Conservation (phyloP, 257 asterid genomes). For the Nyctanthes arbortristis region DNA sequence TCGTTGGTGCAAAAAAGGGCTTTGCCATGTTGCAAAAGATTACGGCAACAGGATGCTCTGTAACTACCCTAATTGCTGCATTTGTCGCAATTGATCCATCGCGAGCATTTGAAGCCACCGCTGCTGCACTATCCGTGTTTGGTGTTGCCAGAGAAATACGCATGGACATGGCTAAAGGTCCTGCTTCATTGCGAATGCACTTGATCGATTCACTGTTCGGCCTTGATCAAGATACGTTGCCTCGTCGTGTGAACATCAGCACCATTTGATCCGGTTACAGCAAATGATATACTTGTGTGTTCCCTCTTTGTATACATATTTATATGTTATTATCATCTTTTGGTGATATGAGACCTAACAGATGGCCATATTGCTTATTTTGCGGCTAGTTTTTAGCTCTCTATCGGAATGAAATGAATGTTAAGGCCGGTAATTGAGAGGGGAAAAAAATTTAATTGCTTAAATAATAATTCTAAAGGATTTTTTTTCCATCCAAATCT, state of each 20-base stretch:
- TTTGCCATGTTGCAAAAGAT: conserved; percentile 82
- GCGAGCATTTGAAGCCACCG: conserved; percentile 73
- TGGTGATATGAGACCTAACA: neutral
- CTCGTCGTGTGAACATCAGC: conserved; percentile 41
- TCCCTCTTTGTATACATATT: neutral
- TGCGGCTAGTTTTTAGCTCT: neutral
- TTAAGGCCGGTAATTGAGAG: no score
- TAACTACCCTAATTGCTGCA: conserved; percentile 81
- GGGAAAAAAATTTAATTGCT: no score
- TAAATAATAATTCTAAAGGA: no score
- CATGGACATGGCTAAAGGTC: conserved; percentile 66
- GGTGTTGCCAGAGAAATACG: conserved; percentile 78
- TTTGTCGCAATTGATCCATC: conserved; percentile 68
- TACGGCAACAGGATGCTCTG: conserved; percentile 91
- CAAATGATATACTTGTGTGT: neutral
- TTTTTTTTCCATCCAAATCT: no score
- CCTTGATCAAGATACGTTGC: conserved; percentile 45
- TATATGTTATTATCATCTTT: neutral
- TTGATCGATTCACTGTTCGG: conserved; percentile 69
- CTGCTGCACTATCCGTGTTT: conserved; percentile 75
- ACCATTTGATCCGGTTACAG: conserved; percentile 21
- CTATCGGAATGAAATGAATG: no score
- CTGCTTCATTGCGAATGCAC: conserved; percentile 72
- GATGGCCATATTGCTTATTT: neutral
- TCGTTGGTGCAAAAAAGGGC: conserved; percentile 70